Percentiles rank a stretch among this genome's conserved stretches.
phyloP scores from a whole-genome alignment of 2,329 filamentous ascomycete species.

The Curvularia sp. region DNA sequence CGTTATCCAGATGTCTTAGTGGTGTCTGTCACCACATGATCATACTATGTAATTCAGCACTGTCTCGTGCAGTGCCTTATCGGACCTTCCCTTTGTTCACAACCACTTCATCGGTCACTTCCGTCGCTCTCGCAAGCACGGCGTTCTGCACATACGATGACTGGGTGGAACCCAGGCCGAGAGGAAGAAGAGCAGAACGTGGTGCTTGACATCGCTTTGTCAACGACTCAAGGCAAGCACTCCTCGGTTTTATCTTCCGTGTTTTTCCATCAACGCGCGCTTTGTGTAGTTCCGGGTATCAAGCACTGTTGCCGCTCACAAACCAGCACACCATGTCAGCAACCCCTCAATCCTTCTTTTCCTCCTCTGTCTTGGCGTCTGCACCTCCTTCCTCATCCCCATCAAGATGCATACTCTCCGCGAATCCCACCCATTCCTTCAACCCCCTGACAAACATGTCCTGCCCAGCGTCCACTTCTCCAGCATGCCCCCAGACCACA shows the following conservation, averaged over 20 bases:
- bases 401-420: slow-evolving; percentile 60
- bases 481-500: slow-evolving; percentile 85
- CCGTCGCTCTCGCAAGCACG: background rate
- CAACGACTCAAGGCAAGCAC: background rate
- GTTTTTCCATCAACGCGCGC: background rate
- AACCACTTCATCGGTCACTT: background rate
- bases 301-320: background rate
- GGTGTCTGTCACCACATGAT: background rate
- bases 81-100: background rate
- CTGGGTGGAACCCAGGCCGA: background rate
- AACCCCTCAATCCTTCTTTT: slow-evolving; percentile 2
- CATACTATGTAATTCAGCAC: background rate
- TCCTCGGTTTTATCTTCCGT: background rate
- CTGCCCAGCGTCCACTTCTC: slow-evolving; percentile 63
- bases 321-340: background rate
- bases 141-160: background rate
- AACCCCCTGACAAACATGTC: slow-evolving; percentile 78
- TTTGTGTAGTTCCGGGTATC: background rate
- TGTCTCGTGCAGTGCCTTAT: background rate
- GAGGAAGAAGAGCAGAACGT: background rate
- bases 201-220: background rate
- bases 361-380: background rate
- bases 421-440: slow-evolving; percentile 80
- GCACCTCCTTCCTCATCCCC: slow-evolving; percentile 21
- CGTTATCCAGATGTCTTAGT: background rate